Conservation (phyloP, 225 moss, liverwort and hornwort species). For the Straminergon stramineum region DNA sequence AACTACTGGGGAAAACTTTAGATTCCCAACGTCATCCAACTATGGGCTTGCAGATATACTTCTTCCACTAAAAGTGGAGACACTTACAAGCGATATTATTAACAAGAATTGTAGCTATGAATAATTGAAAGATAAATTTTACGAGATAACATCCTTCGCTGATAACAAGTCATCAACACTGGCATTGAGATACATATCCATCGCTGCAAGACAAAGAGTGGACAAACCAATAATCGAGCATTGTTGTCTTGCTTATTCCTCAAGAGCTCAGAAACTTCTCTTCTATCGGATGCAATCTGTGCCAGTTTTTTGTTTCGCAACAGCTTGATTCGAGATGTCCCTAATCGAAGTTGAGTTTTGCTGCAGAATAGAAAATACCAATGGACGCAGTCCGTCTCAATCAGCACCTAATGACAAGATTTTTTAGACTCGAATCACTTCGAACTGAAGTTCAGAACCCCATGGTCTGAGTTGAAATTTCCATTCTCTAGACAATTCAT, state of each 20-base stretch:
- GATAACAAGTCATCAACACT: not conserved
- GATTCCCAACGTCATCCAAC: not conserved
- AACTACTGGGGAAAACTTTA: not conserved
- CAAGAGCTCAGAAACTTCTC: constrained; percentile 46
- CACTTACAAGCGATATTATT: not conserved
- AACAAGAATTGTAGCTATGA: not conserved
- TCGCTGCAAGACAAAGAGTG: not conserved
- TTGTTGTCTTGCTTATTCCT: constrained; percentile 43
- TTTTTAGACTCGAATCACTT: not conserved
- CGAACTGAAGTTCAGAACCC: not conserved
- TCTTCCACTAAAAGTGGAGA: not conserved
- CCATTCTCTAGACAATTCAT: not conserved
- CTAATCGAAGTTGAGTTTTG: constrained; percentile 67
- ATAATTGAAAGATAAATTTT: not conserved
- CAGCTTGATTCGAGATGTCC: constrained; percentile 53
- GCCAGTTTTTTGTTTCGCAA: constrained; percentile 51
- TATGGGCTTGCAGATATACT: not conserved
- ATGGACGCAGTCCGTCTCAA: not conserved
- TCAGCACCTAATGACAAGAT: not conserved
- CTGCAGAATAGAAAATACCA: constrained; percentile 13
- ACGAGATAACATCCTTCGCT: not conserved
- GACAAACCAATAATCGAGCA: constrained; percentile 55
- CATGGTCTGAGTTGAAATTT: not conserved
- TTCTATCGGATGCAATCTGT: constrained; percentile 37
- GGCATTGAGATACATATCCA: not conserved